phyloP scores from a whole-genome alignment of 352 stramenopile genomes.

The Aphanomyces astaci region DNA sequence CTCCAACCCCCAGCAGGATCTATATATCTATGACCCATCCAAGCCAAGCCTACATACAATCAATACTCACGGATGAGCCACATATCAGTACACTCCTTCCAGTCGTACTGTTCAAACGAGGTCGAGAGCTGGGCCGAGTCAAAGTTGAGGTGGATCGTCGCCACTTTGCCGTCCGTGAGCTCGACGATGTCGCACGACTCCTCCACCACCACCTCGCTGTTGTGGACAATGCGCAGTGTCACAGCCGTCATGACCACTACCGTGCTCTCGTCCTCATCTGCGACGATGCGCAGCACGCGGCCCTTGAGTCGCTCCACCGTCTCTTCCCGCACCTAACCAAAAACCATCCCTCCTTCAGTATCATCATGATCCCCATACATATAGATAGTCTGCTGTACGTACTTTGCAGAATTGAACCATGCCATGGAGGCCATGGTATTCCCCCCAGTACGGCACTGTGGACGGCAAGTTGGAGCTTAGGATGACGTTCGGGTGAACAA shows the following conservation, averaged over 20 bases:
- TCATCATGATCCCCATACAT: not conserved
- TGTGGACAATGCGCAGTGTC: slow-evolving; percentile 79
- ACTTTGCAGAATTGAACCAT: slow-evolving; percentile 81
- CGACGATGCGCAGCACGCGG: slow-evolving; percentile 69
- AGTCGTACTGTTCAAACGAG: slow-evolving; percentile 82
- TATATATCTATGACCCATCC: slow-evolving; percentile 23
- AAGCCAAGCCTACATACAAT: slow-evolving; percentile 21
- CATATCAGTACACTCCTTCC: too few relatives aligned
- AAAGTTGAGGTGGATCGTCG: slow-evolving; percentile 83
- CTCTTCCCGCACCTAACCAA: slow-evolving; percentile 60
- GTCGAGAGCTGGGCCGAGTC: slow-evolving; percentile 78
- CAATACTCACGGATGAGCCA: too few relatives aligned
- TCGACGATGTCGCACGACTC: slow-evolving; percentile 82
- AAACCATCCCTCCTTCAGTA: not conserved
- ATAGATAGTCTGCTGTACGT: too few relatives aligned
- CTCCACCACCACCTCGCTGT: slow-evolving; percentile 78
- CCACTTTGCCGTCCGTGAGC: slow-evolving; percentile 58
- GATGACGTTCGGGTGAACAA: slow-evolving; percentile 27
- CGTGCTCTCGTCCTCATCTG: slow-evolving; percentile 79
- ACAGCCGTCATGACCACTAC: slow-evolving; percentile 85
- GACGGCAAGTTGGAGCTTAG: slow-evolving; percentile 80
- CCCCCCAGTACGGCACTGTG: slow-evolving; percentile 80
- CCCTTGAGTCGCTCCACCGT: slow-evolving; percentile 75
- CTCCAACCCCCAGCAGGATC: too few relatives aligned
- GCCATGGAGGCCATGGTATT: slow-evolving; percentile 83